Evolutionary conservation across 352 stramenopile species (phyloP).

Genomic region (Phytophthora brassicae): DNA sequence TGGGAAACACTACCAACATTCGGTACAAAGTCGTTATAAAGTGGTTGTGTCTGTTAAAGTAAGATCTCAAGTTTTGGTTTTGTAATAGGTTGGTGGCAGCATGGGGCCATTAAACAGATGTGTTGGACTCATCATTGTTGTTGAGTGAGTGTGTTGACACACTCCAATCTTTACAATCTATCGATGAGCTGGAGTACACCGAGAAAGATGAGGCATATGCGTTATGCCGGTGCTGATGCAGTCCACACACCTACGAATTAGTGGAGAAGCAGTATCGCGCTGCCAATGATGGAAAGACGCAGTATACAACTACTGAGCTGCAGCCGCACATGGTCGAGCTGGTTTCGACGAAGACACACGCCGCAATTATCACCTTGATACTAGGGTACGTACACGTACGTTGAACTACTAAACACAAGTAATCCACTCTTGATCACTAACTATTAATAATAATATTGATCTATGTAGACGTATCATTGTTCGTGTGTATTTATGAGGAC

Average conservation of each 20-base stretch:
- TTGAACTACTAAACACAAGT: not conserved
- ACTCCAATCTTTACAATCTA: not conserved
- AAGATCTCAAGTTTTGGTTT: too few relatives aligned
- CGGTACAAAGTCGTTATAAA: not conserved
- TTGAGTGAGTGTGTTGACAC: not conserved
- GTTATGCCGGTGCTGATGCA: not conserved
- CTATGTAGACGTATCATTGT: not conserved
- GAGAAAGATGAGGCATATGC: not conserved
- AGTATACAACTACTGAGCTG: not conserved
- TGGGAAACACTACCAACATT: not conserved
- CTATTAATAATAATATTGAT: not conserved
- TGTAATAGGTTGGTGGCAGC: not conserved
- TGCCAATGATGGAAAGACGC: not conserved
- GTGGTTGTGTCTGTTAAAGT: too few relatives aligned
- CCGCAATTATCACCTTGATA: not conserved
- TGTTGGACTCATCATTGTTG: not conserved
- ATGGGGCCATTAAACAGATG: not conserved
- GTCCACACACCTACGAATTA: not conserved
- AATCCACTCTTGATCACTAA: not conserved
- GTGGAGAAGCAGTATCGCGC: not conserved
- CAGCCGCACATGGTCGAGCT: not conserved
- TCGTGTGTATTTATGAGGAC: not conserved
- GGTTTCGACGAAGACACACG: not conserved
- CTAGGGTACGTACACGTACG: not conserved
- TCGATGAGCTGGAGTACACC: not conserved